Evolutionary conservation across 2,329 filamentous ascomycete genomes (phyloP).

Genomic region (Ceratocystis variospora): DNA sequence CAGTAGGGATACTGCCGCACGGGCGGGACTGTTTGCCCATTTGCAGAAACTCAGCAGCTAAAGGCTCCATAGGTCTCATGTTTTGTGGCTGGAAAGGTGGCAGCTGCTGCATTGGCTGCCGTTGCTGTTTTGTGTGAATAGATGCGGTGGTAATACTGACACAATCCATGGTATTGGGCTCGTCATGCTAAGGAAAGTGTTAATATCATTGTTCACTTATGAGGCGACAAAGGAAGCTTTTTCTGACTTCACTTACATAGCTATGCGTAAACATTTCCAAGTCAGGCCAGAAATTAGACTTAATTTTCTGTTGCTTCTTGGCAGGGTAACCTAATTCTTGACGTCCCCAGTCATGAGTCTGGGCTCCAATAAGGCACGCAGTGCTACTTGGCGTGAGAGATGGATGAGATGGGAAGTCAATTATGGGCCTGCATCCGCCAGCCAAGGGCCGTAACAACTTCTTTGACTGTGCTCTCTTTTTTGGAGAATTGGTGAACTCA

Average conservation of each 20-base stretch:
- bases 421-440: neutral
- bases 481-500: neutral
- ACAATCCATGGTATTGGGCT: neutral
- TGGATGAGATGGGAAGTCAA: neutral
- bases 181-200: neutral
- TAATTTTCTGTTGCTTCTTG: neutral
- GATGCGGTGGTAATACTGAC: neutral
- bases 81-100: neutral
- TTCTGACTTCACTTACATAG: neutral
- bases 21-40: neutral
- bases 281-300: neutral
- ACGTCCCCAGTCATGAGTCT: neutral
- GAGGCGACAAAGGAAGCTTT: neutral
- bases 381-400: neutral
- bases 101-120: neutral
- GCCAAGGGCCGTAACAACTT: neutral
- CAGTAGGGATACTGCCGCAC: neutral
- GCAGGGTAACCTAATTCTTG: neutral
- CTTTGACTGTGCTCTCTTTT: neutral
- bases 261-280: neutral
- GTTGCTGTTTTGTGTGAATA: neutral
- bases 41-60: neutral
- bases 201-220: neutral
- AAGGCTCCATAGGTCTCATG: neutral
- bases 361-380: neutral